Percentiles rank a stretch among this genome's conserved stretches.
phyloP scores from a whole-genome alignment of 352 stramenopile species.

The Pythium coloratum region DNA sequence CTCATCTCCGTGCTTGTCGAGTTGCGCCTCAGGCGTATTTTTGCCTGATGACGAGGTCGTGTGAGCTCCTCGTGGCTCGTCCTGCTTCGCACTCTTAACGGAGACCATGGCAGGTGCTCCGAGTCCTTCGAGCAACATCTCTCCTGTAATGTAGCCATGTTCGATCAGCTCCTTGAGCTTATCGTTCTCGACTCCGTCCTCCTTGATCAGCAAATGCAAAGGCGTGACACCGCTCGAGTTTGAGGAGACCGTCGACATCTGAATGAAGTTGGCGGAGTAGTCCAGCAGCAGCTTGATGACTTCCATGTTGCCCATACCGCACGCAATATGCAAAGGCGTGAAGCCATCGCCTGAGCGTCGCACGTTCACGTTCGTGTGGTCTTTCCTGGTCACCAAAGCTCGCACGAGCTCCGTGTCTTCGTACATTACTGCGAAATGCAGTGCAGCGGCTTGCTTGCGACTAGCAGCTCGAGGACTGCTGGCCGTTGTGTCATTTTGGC shows the following conservation, averaged over 20 bases:
- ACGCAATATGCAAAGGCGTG: constrained; percentile 66
- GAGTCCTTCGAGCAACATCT: constrained; percentile 46
- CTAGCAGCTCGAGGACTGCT: constrained; percentile 8
- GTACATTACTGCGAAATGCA: constrained; percentile 72
- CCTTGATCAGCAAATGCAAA: constrained; percentile 52
- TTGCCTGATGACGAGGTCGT: not conserved
- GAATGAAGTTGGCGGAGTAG: constrained; percentile 49
- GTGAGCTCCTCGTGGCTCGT: constrained; percentile 2
- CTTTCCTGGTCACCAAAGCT: constrained; percentile 32
- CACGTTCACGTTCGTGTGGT: constrained; percentile 59
- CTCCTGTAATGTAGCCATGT: constrained; percentile 37
- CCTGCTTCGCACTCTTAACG: constrained; percentile 1
- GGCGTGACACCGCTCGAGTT: constrained; percentile 43
- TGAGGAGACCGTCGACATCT: constrained; percentile 45
- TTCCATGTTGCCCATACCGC: constrained; percentile 50
- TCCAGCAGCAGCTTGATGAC: constrained; percentile 51
- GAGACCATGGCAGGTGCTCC: constrained; percentile 17
- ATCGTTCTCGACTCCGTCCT: constrained; percentile 46
- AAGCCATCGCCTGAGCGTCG: constrained; percentile 59
- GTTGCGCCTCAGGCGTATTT: not conserved
- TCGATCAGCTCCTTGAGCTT: constrained; percentile 45
- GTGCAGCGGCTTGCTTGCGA: constrained; percentile 48
- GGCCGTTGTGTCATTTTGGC: not conserved
- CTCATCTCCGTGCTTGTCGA: constrained; percentile 6
- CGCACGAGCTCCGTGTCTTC: constrained; percentile 44